These are phyloP conservation scores for Zasmidium cellare DNA, from an alignment of 2,329 filamentous ascomycete genomes.

Conservation along the genomic window DNA sequence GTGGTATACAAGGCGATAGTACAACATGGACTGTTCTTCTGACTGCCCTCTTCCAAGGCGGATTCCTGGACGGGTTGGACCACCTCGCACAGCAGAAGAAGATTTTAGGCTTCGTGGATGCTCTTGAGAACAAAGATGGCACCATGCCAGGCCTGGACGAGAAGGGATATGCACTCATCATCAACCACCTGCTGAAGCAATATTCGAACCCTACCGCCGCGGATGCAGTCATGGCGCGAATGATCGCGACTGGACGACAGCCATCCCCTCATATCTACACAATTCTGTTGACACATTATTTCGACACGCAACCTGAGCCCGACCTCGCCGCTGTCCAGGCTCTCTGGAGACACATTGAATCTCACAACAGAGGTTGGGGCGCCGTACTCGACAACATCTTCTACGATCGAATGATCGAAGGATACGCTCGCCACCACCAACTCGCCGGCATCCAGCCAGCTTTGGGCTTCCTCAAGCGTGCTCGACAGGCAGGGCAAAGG, in stretches of 20 bases:
- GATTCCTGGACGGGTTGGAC: slow-evolving; percentile 42
- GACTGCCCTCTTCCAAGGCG: slow-evolving; percentile 57
- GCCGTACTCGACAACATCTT: slow-evolving; percentile 55
- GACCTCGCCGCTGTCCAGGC: slow-evolving; percentile 60
- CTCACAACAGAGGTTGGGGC: slow-evolving; percentile 29
- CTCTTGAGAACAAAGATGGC: slow-evolving; percentile 58
- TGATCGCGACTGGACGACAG: slow-evolving; percentile 55
- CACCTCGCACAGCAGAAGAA: slow-evolving; percentile 53
- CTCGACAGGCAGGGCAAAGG: slow-evolving; percentile 41
- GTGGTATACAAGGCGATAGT: slow-evolving; percentile 49
- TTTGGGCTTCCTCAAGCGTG: slow-evolving; percentile 42
- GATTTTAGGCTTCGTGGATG: slow-evolving; percentile 58
- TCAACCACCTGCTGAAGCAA: slow-evolving; percentile 61
- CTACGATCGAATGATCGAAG: slow-evolving; percentile 70
- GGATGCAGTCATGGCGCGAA: slow-evolving; percentile 62
- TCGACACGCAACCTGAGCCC: slow-evolving; percentile 53
- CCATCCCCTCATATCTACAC: slow-evolving; percentile 70
- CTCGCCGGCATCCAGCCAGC: slow-evolving; percentile 51
- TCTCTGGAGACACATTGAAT: slow-evolving; percentile 54
- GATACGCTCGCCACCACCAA: slow-evolving; percentile 54
- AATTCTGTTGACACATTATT: slow-evolving; percentile 68
- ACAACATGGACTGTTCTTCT: slow-evolving; percentile 74
- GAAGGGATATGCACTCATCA: slow-evolving; percentile 68
- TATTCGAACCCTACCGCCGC: slow-evolving; percentile 53
- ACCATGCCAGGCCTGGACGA: slow-evolving; percentile 51